Conservation (phyloP, 345 rosid genomes). For the Brassica juncea region DNA sequence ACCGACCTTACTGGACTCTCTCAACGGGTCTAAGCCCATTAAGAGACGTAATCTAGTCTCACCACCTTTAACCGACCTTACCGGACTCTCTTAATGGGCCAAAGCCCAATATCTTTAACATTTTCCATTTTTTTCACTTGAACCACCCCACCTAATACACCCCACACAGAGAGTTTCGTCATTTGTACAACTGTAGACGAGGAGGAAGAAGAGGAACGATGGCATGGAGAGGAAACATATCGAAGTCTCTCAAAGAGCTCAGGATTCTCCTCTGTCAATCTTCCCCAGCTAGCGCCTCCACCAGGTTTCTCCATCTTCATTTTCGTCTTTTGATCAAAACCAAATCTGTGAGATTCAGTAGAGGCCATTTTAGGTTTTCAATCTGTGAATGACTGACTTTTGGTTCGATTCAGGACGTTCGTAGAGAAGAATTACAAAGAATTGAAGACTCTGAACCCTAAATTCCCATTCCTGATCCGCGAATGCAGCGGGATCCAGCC, state of each 20-base stretch:
- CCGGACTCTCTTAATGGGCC: neutral
- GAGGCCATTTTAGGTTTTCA: neutral
- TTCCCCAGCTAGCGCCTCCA: neutral
- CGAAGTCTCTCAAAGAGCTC: constrained; percentile 1
- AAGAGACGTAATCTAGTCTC: neutral
- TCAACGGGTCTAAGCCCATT: neutral
- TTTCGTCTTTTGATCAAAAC: neutral
- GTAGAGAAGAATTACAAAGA: constrained; percentile 87
- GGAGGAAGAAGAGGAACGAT: neutral
- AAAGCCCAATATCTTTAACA: neutral
- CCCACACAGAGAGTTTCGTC: neutral
- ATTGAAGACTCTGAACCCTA: constrained; percentile 84
- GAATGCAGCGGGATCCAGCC: constrained; percentile 82
- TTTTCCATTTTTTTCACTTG: neutral
- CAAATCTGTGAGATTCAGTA: constrained; percentile 11
- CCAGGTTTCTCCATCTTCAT: constrained; percentile 44
- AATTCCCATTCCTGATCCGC: constrained; percentile 80
- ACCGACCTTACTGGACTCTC: neutral
- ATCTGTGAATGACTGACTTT: neutral
- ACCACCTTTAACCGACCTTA: neutral
- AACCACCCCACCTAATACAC: too few species aligned
- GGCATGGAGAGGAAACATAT: neutral
- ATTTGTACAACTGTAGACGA: neutral
- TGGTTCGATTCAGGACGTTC: constrained; percentile 50
- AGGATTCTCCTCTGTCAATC: neutral